phyloP scores from a whole-genome alignment of 2,329 filamentous ascomycete species.

The Periconia sp. region DNA sequence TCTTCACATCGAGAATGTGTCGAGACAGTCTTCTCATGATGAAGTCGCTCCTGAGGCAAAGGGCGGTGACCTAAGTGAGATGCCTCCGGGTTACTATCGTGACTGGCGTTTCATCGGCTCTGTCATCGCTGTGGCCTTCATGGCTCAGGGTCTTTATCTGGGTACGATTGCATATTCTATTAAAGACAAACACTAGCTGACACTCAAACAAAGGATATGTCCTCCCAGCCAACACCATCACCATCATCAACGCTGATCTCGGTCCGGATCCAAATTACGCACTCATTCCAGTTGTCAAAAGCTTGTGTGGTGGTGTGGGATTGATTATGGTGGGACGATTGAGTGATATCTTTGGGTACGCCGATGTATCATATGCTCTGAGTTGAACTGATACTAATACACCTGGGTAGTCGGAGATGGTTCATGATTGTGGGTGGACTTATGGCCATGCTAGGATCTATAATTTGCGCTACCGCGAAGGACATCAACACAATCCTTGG shows the following conservation, averaged over 20 bases:
- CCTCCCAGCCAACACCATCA: slow-evolving; percentile 18
- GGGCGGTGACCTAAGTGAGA: slow-evolving; percentile 20
- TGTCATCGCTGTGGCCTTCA: slow-evolving; percentile 16
- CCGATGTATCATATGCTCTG: too few species aligned
- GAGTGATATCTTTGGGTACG: slow-evolving; percentile 18
- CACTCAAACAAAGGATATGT: slow-evolving; percentile 12
- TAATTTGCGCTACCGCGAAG: slow-evolving; percentile 15
- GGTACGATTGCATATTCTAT: slow-evolving; percentile 7
- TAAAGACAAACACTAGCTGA: background rate
- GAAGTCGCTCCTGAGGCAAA: slow-evolving; percentile 3
- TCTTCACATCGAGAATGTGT: slow-evolving; percentile 10
- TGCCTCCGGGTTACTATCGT: slow-evolving; percentile 20
- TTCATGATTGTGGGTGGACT: slow-evolving; percentile 18
- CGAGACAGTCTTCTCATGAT: slow-evolving; percentile 3
- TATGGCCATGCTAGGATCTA: slow-evolving; percentile 17
- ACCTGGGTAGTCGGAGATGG: slow-evolving; percentile 12
- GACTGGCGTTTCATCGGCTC: slow-evolving; percentile 24
- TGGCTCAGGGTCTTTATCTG: slow-evolving; percentile 23
- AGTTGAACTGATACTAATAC: background rate
- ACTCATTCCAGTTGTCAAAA: slow-evolving; percentile 20
- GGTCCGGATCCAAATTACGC: slow-evolving; percentile 22
- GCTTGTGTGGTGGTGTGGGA: slow-evolving; percentile 14
- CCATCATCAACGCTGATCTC: slow-evolving; percentile 20
- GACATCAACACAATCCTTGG: slow-evolving; percentile 19
- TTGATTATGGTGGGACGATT: slow-evolving; percentile 14